These are phyloP conservation scores for Trebouxia sp. DNA, from an alignment of 139 green algal genomes.

Conservation along the genomic window DNA sequence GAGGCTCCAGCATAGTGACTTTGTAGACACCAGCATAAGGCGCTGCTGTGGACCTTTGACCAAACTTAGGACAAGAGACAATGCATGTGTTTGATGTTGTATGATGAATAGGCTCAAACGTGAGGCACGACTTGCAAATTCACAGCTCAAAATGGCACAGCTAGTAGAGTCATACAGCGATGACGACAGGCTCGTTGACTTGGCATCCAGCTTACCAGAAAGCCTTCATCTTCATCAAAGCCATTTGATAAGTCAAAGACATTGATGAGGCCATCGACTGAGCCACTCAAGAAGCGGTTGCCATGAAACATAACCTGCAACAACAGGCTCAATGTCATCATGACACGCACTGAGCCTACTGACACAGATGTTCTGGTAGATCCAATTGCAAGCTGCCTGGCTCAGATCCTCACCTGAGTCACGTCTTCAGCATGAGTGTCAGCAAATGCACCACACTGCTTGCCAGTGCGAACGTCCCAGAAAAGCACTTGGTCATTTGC, in stretches of 20 bases:
- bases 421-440: slow-evolving; percentile 82
- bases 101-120: too few species aligned
- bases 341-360: background rate
- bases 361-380: background rate
- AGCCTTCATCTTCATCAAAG: slow-evolving; percentile 69
- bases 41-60: too few species aligned
- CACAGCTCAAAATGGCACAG: too few species aligned
- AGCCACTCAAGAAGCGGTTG: slow-evolving; percentile 51
- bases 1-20: background rate
- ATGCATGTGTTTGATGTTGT: too few species aligned
- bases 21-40: too few species aligned
- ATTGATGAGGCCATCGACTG: slow-evolving; percentile 69
- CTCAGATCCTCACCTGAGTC: slow-evolving; percentile 52
- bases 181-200: too few species aligned
- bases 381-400: background rate
- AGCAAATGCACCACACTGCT: slow-evolving; percentile 52
- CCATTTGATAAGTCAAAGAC: slow-evolving; percentile 66
- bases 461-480: slow-evolving; percentile 67
- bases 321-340: background rate
- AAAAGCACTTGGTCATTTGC: slow-evolving; percentile 70
- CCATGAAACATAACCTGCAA: background rate
- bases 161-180: too few species aligned
- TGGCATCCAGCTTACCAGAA: slow-evolving; percentile 36
- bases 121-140: background rate
- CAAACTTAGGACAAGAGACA: too few species aligned